Evolutionary conservation across 163 green algal species (phyloP).

Genomic region (Chlamydomonas reinhardtii): DNA sequence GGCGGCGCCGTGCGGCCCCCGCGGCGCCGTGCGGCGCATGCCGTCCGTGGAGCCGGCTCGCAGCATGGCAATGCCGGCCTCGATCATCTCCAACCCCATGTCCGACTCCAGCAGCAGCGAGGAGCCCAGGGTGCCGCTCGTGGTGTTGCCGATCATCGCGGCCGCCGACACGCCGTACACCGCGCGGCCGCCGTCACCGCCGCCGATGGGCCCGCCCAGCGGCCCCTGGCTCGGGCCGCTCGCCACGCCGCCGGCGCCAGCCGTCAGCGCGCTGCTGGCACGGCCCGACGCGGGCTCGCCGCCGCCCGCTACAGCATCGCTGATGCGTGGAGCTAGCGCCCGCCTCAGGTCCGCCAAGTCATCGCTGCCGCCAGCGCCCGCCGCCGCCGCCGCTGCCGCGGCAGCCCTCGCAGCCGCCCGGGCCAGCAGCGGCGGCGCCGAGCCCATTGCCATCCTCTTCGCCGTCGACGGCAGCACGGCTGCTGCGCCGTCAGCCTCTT

Average conservation of each 20-base stretch:
- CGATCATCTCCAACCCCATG: conserved; percentile 33
- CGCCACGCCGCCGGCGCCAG: not conserved
- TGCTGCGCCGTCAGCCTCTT: too few species aligned
- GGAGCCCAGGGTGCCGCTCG: not conserved
- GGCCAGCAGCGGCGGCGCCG: too few species aligned
- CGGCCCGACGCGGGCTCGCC: too few species aligned
- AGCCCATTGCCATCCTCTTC: too few species aligned
- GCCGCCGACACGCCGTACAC: not conserved
- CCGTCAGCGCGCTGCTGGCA: not conserved
- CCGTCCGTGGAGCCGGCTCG: not conserved
- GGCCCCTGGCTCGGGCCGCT: not conserved
- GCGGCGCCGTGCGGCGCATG: not conserved
- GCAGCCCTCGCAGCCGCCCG: too few species aligned
- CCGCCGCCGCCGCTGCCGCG: too few species aligned
- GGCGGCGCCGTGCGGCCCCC: too few species aligned
- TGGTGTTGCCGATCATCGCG: not conserved
- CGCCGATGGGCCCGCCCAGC: not conserved
- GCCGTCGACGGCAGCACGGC: too few species aligned
- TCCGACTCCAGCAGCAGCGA: conserved; percentile 6
- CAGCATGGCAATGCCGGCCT: conserved; percentile 18
- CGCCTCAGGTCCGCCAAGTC: too few species aligned
- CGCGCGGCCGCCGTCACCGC: not conserved
- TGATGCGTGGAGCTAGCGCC: too few species aligned
- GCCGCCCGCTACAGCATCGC: too few species aligned
- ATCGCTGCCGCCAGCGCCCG: too few species aligned